Conservation (phyloP, 1,139 yeast genomes). For the Candida sanyaensis region DNA sequence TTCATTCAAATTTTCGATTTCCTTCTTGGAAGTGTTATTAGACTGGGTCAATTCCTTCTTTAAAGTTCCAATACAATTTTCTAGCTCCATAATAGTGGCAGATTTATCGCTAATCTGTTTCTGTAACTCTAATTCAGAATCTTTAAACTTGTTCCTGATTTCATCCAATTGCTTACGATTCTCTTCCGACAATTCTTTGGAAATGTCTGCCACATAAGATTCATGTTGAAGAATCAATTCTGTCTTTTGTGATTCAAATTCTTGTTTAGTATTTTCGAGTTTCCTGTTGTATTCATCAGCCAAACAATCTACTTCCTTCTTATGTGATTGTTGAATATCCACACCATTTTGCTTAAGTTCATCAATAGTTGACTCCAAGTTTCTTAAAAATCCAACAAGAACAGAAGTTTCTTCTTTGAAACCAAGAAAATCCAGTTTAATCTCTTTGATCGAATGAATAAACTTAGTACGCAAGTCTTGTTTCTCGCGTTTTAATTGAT, state of each 20-base stretch:
- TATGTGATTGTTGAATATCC: background rate
- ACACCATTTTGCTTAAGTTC: slow-evolving; percentile 1
- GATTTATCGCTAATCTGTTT: background rate
- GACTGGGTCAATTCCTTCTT: background rate
- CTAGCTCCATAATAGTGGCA: slow-evolving; percentile 1
- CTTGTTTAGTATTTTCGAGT: background rate
- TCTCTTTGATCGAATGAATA: slow-evolving; percentile 7
- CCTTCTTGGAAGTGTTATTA: background rate
- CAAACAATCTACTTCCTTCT: background rate
- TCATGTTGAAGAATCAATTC: slow-evolving; percentile 1
- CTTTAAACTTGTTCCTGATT: background rate
- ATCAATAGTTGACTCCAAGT: slow-evolving; percentile 5
- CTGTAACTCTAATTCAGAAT: background rate
- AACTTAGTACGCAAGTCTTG: slow-evolving; percentile 4
- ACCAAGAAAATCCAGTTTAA: slow-evolving; percentile 10
- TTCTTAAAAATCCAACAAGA: slow-evolving; percentile 1
- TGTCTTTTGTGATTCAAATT: background rate
- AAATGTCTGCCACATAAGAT: background rate
- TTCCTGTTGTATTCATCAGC: background rate
- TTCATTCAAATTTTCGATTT: slow-evolving; percentile 3
- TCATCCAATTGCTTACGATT: slow-evolving; percentile 1
- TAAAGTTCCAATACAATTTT: background rate
- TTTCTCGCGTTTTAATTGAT: slow-evolving; percentile 3
- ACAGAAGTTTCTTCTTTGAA: slow-evolving; percentile 9
- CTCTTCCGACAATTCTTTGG: slow-evolving; percentile 1